Conservation (phyloP, 176 grass and related monocot species). For the Ananas comosus region DNA sequence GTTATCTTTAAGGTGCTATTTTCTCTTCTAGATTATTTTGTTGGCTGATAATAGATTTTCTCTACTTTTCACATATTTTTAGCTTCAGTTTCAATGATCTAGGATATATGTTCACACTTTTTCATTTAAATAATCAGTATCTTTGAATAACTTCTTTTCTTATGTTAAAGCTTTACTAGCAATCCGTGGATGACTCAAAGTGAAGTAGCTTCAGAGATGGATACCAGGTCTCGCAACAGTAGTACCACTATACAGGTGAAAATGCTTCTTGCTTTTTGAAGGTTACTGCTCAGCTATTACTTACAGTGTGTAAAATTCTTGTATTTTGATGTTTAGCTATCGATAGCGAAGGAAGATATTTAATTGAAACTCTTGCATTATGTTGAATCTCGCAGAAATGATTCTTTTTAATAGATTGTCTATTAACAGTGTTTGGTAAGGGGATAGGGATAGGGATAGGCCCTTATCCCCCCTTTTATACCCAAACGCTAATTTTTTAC, state of each 20-base stretch:
- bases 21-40: slow-evolving; percentile 10
- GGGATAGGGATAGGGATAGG: too few species aligned
- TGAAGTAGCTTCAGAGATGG: slow-evolving; percentile 54
- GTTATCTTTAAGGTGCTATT: slow-evolving; percentile 77
- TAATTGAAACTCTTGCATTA: too few species aligned
- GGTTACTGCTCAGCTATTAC: neutral
- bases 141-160: neutral
- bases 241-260: slow-evolving; percentile 75
- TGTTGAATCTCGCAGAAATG: too few species aligned
- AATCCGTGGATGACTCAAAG: slow-evolving; percentile 77
- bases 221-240: slow-evolving; percentile 41
- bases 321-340: too few species aligned
- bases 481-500: too few species aligned
- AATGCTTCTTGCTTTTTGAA: neutral
- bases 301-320: neutral
- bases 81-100: slow-evolving; percentile 7
- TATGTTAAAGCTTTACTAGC: slow-evolving; percentile 70
- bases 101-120: neutral
- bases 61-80: slow-evolving; percentile 12
- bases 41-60: neutral
- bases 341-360: too few species aligned
- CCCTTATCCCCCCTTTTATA: too few species aligned
- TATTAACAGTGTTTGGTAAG: too few species aligned
- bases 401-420: too few species aligned
- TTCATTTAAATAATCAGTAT: neutral